Conservation (phyloP, 2,329 filamentous ascomycete genomes). For the Aspergillus pseudonomiae region DNA sequence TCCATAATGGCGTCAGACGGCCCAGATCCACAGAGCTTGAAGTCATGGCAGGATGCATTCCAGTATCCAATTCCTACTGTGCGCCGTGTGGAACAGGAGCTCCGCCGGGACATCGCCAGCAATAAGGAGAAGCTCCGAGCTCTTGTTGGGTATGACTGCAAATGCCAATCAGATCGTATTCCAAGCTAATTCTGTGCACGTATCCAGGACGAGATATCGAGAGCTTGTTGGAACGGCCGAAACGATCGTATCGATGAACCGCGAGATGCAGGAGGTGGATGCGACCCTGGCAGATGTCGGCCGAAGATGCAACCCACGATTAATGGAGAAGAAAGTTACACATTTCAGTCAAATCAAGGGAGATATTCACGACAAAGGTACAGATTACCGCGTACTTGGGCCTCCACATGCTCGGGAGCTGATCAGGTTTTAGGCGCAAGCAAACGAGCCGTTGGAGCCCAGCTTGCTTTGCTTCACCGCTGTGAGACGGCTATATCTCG, state of each 20-base stretch:
- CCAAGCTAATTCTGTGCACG: conserved; percentile 15
- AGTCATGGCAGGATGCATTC: conserved; percentile 69
- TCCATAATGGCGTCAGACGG: conserved; percentile 56
- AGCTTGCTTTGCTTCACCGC: conserved; percentile 61
- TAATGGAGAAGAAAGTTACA: conserved; percentile 67
- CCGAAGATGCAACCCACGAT: conserved; percentile 71
- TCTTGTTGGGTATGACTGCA: conserved; percentile 61
- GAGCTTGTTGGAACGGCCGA: conserved; percentile 90
- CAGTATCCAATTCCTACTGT: conserved; percentile 66
- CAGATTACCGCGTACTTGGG: background rate
- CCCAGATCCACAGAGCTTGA: conserved; percentile 59
- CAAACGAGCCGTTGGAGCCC: conserved; percentile 55
- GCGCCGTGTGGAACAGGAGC: conserved; percentile 65
- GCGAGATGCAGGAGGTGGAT: conserved; percentile 75
- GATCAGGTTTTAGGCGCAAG: conserved; percentile 39
- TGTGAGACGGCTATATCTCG: conserved; percentile 57
- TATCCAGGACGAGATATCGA: conserved; percentile 69
- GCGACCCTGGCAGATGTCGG: conserved; percentile 72
- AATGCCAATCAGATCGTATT: background rate
- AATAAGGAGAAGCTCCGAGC: conserved; percentile 68
- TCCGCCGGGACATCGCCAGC: conserved; percentile 63
- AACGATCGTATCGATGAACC: conserved; percentile 87
- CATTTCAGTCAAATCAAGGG: conserved; percentile 57
- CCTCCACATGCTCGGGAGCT: conserved; percentile 13
- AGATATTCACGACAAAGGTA: conserved; percentile 38